A percentile compares a stretch with the other conserved stretches of the same genome.
Evolutionary conservation across 202 grass and related monocot species (phyloP).

Genomic region (Setaria italica): DNA sequence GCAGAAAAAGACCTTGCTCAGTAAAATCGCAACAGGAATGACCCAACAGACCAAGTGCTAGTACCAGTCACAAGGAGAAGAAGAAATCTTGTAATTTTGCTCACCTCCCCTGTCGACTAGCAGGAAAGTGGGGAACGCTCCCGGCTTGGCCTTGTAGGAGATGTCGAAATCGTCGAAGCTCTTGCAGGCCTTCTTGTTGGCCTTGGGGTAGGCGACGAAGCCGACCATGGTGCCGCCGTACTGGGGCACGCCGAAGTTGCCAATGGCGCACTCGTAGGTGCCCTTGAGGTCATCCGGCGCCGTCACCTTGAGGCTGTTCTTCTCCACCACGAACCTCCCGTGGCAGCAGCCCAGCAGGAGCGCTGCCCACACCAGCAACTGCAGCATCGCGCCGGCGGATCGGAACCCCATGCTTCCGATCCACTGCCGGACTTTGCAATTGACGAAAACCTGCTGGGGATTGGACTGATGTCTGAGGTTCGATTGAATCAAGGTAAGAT

Average conservation of each 20-base stretch:
- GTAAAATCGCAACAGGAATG: slow-evolving; percentile 6
- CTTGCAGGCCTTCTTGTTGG: slow-evolving; percentile 84
- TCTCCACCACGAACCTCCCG: slow-evolving; percentile 84
- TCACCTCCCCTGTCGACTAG: slow-evolving; percentile 93
- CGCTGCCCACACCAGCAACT: slow-evolving; percentile 8
- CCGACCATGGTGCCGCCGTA: slow-evolving; percentile 93
- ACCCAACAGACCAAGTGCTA: slow-evolving; percentile 16
- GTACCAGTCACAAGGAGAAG: neutral
- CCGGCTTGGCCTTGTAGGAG: slow-evolving; percentile 80
- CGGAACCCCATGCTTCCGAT: slow-evolving; percentile 39
- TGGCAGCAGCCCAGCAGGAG: slow-evolving; percentile 42
- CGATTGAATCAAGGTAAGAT: neutral
- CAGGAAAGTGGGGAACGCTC: slow-evolving; percentile 78
- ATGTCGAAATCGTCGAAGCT: slow-evolving; percentile 76
- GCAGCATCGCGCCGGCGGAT: slow-evolving; percentile 15
- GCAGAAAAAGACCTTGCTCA: neutral
- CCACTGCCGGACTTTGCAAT: neutral
- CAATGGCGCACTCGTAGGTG: slow-evolving; percentile 89
- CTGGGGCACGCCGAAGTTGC: slow-evolving; percentile 91
- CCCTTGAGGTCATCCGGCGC: slow-evolving; percentile 75
- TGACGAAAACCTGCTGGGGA: neutral
- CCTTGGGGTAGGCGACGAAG: slow-evolving; percentile 79
- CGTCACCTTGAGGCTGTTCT: slow-evolving; percentile 91
- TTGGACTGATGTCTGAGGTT: neutral
- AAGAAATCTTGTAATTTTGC: slow-evolving; percentile 10